Conservation (phyloP, 345 rosid species). For the Anacardium occidentale region DNA sequence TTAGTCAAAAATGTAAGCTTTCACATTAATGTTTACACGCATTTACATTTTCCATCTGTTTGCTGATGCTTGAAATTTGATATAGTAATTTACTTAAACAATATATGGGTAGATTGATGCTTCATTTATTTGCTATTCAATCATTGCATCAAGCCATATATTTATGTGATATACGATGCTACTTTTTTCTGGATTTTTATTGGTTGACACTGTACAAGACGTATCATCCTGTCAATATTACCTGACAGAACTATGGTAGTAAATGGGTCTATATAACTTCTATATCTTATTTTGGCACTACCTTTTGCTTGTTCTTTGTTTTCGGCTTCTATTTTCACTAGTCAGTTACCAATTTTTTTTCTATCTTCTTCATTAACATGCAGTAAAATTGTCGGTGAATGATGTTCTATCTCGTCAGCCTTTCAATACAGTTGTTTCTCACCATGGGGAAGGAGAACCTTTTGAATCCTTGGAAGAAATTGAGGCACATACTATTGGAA, state of each 20-base stretch:
- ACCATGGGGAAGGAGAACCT: slow-evolving; percentile 58
- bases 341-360: not conserved
- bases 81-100: not conserved
- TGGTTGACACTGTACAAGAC: not conserved
- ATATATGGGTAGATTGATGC: not conserved
- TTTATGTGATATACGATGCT: not conserved
- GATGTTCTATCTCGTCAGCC: slow-evolving; percentile 44
- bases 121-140: not conserved
- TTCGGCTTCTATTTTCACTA: not conserved
- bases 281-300: not conserved
- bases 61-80: not conserved
- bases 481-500: slow-evolving; percentile 87
- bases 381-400: slow-evolving; percentile 62
- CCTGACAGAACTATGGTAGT: not conserved
- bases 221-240: slow-evolving; percentile 1
- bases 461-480: slow-evolving; percentile 74
- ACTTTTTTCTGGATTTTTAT: not conserved
- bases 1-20: slow-evolving; percentile 63
- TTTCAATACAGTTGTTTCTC: slow-evolving; percentile 42
- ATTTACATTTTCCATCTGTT: not conserved
- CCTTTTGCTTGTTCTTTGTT: not conserved
- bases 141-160: not conserved
- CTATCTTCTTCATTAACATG: slow-evolving; percentile 17
- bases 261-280: slow-evolving; percentile 1
- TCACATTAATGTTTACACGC: slow-evolving; percentile 3